Conservation (phyloP, 805 yeast genomes). For the Kodamaea leandrae region DNA sequence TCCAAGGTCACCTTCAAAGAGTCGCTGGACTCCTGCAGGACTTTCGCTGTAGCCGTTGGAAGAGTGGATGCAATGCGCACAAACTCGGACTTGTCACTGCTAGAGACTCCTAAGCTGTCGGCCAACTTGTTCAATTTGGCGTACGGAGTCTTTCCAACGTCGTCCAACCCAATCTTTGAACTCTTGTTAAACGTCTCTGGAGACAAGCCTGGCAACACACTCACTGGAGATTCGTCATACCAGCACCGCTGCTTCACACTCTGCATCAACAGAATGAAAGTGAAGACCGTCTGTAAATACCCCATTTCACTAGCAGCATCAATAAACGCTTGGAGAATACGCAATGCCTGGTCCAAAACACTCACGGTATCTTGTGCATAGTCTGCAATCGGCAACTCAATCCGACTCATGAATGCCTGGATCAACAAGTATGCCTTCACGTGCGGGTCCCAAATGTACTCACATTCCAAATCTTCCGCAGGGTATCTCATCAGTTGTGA, state of each 20-base stretch:
- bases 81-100: slow-evolving; percentile 43
- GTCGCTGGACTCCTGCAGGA: slow-evolving; percentile 36
- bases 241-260: slow-evolving; percentile 86
- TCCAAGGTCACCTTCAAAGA: slow-evolving; percentile 43
- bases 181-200: slow-evolving; percentile 1
- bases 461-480: slow-evolving; percentile 54
- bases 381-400: slow-evolving; percentile 90
- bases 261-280: slow-evolving; percentile 70
- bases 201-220: slow-evolving; percentile 50
- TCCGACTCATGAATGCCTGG: slow-evolving; percentile 68
- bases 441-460: slow-evolving; percentile 83
- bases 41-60: slow-evolving; percentile 55
- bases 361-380: slow-evolving; percentile 91
- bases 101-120: slow-evolving; percentile 36
- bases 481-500: slow-evolving; percentile 66
- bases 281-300: slow-evolving; percentile 56
- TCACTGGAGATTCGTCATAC: slow-evolving; percentile 74
- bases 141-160: slow-evolving; percentile 41
- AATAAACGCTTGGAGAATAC: slow-evolving; percentile 88
- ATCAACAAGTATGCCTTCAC: slow-evolving; percentile 70
- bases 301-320: slow-evolving; percentile 89
- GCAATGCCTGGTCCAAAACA: slow-evolving; percentile 88
- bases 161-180: slow-evolving; percentile 28
- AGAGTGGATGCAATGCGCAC: slow-evolving; percentile 50
- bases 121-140: slow-evolving; percentile 36